These are phyloP conservation scores for Tolypocladium pustulatum DNA, from an alignment of 2,329 filamentous ascomycete species.

Conservation along the genomic window DNA sequence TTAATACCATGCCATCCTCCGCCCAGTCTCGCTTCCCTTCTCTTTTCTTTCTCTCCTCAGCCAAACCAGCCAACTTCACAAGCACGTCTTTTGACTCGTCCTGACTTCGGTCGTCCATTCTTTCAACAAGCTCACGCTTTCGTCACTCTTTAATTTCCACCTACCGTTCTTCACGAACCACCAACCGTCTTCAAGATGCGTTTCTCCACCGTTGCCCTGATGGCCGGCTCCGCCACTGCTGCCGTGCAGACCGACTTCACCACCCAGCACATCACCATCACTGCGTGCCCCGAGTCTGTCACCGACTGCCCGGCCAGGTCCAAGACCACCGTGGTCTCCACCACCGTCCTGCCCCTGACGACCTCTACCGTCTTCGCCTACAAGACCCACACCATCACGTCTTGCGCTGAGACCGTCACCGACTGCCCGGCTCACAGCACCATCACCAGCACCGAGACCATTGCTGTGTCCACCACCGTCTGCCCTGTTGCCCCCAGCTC, in stretches of 20 bases:
- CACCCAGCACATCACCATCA: constrained; percentile 51
- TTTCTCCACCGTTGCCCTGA: constrained; percentile 41
- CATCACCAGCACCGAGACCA: constrained; percentile 23
- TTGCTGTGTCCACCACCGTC: constrained; percentile 28
- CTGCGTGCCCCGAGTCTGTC: constrained; percentile 47
- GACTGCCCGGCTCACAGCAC: constrained; percentile 44
- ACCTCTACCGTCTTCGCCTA: constrained; percentile 47
- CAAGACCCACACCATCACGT: constrained; percentile 50
- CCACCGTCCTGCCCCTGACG: constrained; percentile 30
- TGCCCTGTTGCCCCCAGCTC: constrained; percentile 11
- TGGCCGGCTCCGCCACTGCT: constrained; percentile 25
- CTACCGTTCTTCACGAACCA: constrained; percentile 19
- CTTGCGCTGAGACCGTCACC: constrained; percentile 46
- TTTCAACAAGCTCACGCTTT: constrained; percentile 27
- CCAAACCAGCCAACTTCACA: constrained; percentile 31
- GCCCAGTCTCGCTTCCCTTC: constrained; percentile 5
- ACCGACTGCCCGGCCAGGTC: constrained; percentile 47
- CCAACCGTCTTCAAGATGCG: constrained; percentile 48
- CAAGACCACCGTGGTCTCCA: constrained; percentile 25
- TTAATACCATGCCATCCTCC: constrained; percentile 36
- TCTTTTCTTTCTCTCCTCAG: constrained; percentile 26
- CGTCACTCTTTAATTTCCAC: constrained; percentile 20
- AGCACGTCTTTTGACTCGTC: constrained; percentile 29
- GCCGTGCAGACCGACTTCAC: constrained; percentile 38
- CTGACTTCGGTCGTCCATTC: constrained; percentile 51